Conservation (phyloP, 148 eudicot species). For the Silene uniflora region DNA sequence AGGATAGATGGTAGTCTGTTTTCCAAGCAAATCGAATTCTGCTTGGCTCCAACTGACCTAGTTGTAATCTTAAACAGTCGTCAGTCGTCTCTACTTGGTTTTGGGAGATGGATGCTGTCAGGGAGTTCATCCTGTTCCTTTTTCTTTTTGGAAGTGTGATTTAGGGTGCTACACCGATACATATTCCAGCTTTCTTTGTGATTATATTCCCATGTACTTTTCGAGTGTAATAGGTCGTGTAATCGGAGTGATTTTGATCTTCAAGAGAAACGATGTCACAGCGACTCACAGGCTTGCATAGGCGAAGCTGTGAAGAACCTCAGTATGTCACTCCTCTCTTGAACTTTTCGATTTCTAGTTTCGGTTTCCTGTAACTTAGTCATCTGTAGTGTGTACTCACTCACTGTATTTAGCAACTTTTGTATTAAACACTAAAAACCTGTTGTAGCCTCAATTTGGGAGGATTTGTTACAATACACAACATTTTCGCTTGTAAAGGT, state of each 20-base stretch:
- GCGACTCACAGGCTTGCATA: not conserved
- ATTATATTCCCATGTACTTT: not conserved
- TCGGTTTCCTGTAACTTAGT: not conserved
- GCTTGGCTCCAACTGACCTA: not conserved
- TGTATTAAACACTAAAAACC: not conserved
- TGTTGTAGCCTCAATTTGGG: not conserved
- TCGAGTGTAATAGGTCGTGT: not conserved
- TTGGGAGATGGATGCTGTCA: not conserved
- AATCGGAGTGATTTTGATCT: not conserved
- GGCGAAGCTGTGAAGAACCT: not conserved
- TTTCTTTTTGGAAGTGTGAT: not conserved
- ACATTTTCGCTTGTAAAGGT: not conserved
- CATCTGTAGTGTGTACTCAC: not conserved
- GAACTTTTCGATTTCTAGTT: not conserved
- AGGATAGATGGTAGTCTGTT: constrained; percentile 10
- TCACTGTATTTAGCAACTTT: too few species aligned
- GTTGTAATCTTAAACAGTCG: not conserved
- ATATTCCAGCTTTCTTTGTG: not conserved
- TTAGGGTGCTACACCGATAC: not conserved
- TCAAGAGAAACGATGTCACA: not conserved
- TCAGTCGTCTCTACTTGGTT: not conserved
- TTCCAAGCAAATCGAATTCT: not conserved
- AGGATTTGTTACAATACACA: not conserved
- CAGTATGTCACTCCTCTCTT: not conserved
- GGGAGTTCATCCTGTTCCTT: not conserved